Evolutionary conservation across 768 basidiomycete genomes (phyloP), one percentile per base, ranked within the genome.

Genomic region (Cystofilobasidium capitatum): DNA sequence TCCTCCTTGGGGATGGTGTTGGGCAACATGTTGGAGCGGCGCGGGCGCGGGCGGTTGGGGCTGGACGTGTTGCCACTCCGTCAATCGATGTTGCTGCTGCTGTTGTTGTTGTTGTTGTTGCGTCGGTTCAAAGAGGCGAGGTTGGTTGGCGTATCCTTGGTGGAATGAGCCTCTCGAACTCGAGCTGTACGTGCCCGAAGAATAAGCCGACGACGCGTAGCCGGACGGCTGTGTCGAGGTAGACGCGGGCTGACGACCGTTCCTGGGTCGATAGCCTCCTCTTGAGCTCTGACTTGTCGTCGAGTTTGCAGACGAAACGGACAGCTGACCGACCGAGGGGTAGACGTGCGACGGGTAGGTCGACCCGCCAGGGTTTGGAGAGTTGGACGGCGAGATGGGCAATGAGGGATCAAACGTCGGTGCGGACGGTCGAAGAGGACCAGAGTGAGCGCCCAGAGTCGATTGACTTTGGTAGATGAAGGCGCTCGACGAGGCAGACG

Each of bases 321-420:
- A 13, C 16, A 14, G 51, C 3, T 33, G 29, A 16, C 51, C 51
- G 29, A 55, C 31, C 6, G 51, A 55, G 12, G 51, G 29, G 31
- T 55, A 55, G 4, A 55, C 51, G 31, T 26, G 51, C 31, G 51
- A 55, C 9, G 10, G 24, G 22, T 42, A 60, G 3, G 58, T 22
- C 12, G 44, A 36, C 8, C 36, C 51, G 35, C 26, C 37, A 6
- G 33, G 10, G 17, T n/a, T 17, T 14, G 37, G 59, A n/a, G 61
- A 45, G 54, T 36, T 33, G 40, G 40, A 35, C 14, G 57, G 20
- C 9, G 54, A 13, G 29, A 33, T 10, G 13, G 39, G 51, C 8
- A 49, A 31, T 40, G 64, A 57, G 2, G 66, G 61, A 24, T 68
- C 66, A 31, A 58, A 68, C 24, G 54, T 60, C n/a, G 66, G 60